Evolutionary conservation across 1,284 basidiomycete species (phyloP).

Genomic region (Trichosporon ovoides): DNA sequence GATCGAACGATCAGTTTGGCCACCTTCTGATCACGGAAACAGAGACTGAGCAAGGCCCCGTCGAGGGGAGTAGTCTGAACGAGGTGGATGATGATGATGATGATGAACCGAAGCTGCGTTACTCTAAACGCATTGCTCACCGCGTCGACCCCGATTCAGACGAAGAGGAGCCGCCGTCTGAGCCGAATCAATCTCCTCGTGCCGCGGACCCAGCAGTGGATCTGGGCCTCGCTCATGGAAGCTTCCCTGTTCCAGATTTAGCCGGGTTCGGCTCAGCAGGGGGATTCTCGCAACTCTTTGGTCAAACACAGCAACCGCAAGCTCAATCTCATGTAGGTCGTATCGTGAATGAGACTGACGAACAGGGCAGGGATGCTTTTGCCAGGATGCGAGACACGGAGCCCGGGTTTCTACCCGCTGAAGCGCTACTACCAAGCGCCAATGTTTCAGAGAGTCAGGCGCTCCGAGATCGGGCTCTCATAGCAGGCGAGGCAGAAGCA

Average conservation of each 20-base stretch:
- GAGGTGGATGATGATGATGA: constrained; percentile 19
- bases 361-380: constrained; percentile 28
- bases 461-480: constrained; percentile 38
- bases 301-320: constrained; percentile 30
- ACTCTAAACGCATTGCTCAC: neutral
- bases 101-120: constrained; percentile 5
- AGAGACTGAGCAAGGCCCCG: no score
- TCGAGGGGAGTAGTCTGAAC: neutral
- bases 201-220: neutral
- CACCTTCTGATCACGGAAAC: no score
- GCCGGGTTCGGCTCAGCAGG: constrained; percentile 25
- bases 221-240: no score
- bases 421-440: constrained; percentile 30
- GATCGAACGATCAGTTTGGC: no score
- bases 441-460: constrained; percentile 38
- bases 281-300: constrained; percentile 45
- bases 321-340: neutral
- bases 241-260: constrained; percentile 14
- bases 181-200: neutral
- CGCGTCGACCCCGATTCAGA: constrained; percentile 27
- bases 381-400: constrained; percentile 26
- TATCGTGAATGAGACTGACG: neutral
- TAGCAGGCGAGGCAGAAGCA: constrained; percentile 34
- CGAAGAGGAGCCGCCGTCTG: constrained; percentile 23
- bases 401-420: constrained; percentile 23